Conservation (phyloP, 805 yeast species). For the Ogataea siamensis region DNA sequence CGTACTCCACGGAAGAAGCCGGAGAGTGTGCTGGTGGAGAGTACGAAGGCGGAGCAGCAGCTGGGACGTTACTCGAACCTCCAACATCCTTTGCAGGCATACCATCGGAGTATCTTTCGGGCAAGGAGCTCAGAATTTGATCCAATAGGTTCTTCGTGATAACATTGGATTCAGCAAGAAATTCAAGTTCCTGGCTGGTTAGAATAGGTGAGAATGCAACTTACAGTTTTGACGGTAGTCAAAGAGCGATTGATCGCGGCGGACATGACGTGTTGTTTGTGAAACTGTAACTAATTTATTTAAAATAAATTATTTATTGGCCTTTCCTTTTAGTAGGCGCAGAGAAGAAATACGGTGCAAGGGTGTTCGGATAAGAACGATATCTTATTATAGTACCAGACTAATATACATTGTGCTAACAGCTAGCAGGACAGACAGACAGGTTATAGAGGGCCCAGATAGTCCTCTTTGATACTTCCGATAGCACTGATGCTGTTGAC, state of each 20-base stretch:
- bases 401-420: constrained; percentile 9
- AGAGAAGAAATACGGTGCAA: constrained; percentile 2
- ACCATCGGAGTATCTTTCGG: constrained; percentile 54
- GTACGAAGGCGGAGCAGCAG: constrained; percentile 8
- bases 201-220: constrained; percentile 11
- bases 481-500: constrained; percentile 97
- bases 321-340: constrained; percentile 6
- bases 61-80: constrained; percentile 7
- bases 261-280: constrained; percentile 28
- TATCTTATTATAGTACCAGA: neutral
- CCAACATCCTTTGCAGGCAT: constrained; percentile 30
- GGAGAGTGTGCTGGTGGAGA: constrained; percentile 13
- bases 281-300: neutral
- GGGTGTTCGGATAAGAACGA: constrained; percentile 4
- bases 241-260: constrained; percentile 76
- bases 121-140: constrained; percentile 51
- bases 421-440: too few species aligned
- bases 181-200: constrained; percentile 60
- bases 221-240: constrained; percentile 59
- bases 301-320: constrained; percentile 1
- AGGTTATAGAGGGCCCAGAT: constrained; percentile 65
- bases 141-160: constrained; percentile 55
- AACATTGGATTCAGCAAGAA: constrained; percentile 70
- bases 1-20: constrained; percentile 35
- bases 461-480: constrained; percentile 97